Evolutionary conservation across 1,284 basidiomycete genomes (phyloP), one percentile per base, ranked within the genome.

Genomic region (Ustilago crameri): DNA sequence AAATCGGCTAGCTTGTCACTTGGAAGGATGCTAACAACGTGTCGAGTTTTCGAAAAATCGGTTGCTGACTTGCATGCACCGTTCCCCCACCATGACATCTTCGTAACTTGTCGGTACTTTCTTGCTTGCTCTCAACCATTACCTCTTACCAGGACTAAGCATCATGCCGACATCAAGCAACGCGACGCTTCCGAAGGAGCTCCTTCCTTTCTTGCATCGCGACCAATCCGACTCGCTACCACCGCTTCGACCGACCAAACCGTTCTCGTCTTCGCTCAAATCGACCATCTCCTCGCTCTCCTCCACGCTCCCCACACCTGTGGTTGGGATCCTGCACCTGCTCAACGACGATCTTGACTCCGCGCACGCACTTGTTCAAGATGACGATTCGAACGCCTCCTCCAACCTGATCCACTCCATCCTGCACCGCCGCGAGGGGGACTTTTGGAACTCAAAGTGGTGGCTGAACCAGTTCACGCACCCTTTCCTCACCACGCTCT

Each of bases 361-460:
- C 9, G 76, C 76, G 1, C 74, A 74, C 30, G 51, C 57, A 1
- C 46, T 78, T 1, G 74, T 57, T 0, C 76, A 78, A 26, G 48
- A 65, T 34, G 65, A 78, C 47, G 76, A 76, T 9, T 18, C n/a
- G 4, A 64, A 64, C 27, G 20, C 27, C 14, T 50, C 67, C 30
- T 75, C 59, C 4, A 61, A 75, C 41, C 37, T 73, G 27, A 56
- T 71, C 53, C 75, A 77, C 23, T 61, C 75, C n/a, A 60, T 73
- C 22, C 45, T 77, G 35, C 75, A 77, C 38, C 64, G 75, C 1
- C 41, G 75, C 3, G 75, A 77, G 42, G 70, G 53, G 4, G 75
- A 77, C 32, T 77, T 63, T 27, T 75, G 75, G 73, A 77, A 77
- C 60, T 68, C 60, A 5, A 77, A 75, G 47, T 75, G 68, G 67